Evolutionary conservation across 306 rosid species (phyloP).

Genomic region (Canavalia gladiata): DNA sequence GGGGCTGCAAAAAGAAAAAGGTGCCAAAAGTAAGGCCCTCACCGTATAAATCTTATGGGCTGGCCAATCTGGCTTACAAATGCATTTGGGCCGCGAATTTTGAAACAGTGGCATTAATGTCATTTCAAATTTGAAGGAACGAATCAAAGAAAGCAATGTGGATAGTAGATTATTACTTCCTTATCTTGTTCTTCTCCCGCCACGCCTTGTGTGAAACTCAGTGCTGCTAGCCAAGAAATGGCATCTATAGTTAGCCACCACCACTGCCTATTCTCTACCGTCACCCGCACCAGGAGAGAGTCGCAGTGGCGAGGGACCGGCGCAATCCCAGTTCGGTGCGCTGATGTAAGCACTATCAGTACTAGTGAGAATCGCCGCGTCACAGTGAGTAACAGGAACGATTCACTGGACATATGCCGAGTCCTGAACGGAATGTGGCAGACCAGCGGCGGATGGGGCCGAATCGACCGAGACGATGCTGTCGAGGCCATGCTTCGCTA

Average conservation of each 20-base stretch:
- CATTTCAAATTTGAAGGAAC: constrained; percentile 6
- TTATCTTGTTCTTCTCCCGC: constrained; percentile 45
- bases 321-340: constrained; percentile 58
- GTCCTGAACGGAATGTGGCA: constrained; percentile 94
- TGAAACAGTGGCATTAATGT: constrained; percentile 33
- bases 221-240: constrained; percentile 40
- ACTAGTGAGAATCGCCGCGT: constrained; percentile 54
- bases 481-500: constrained; percentile 90
- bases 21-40: too few relatives aligned
- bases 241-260: constrained; percentile 44
- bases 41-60: neutral
- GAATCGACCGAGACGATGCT: constrained; percentile 82
- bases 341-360: constrained; percentile 39
- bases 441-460: constrained; percentile 90
- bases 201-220: neutral
- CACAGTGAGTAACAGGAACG: constrained; percentile 64
- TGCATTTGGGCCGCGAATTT: neutral
- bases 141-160: neutral
- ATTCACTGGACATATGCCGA: constrained; percentile 78
- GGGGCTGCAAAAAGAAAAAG: too few relatives aligned
- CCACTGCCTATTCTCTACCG: constrained; percentile 35
- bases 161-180: neutral
- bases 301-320: constrained; percentile 10
- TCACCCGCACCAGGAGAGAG: constrained; percentile 21
- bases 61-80: neutral